These are phyloP conservation scores for Arachis stenosperma DNA, from an alignment of 306 rosid genomes.

Conservation along the genomic window DNA sequence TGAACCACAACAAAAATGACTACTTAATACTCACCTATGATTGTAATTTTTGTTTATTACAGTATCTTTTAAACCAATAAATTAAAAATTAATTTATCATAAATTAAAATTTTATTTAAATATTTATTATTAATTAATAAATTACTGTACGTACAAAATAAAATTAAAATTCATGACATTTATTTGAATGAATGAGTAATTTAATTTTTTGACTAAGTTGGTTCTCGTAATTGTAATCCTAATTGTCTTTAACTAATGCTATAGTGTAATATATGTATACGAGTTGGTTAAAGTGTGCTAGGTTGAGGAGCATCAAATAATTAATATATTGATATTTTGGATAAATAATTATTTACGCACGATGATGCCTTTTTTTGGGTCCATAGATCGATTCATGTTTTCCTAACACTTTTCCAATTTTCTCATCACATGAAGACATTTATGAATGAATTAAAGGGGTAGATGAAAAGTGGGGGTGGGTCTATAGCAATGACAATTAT, in stretches of 20 bases:
- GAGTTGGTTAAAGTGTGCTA: neutral
- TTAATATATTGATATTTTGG: neutral
- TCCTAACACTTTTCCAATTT: conserved; percentile 17
- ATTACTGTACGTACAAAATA: too few relatives aligned
- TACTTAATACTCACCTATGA: conserved; percentile 4
- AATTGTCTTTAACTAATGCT: too few relatives aligned
- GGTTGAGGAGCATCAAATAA: neutral
- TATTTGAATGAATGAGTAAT: too few relatives aligned
- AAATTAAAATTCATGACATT: too few relatives aligned
- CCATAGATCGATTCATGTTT: neutral
- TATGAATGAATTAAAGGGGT: conserved; percentile 8
- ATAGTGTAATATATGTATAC: neutral
- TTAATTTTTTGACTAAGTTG: too few relatives aligned
- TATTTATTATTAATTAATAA: too few relatives aligned
- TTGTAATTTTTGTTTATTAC: neutral
- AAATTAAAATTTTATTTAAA: too few relatives aligned
- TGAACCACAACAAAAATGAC: neutral
- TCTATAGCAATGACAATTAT: neutral
- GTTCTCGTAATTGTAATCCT: too few relatives aligned
- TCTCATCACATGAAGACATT: conserved; percentile 8
- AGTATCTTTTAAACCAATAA: too few relatives aligned
- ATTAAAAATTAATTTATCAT: too few relatives aligned
- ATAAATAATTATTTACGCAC: neutral
- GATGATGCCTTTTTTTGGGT: neutral
- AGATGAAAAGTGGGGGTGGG: neutral